These are phyloP conservation scores for Xylaria longipes DNA, from an alignment of 495 filamentous ascomycete species.

Conservation along the genomic window DNA sequence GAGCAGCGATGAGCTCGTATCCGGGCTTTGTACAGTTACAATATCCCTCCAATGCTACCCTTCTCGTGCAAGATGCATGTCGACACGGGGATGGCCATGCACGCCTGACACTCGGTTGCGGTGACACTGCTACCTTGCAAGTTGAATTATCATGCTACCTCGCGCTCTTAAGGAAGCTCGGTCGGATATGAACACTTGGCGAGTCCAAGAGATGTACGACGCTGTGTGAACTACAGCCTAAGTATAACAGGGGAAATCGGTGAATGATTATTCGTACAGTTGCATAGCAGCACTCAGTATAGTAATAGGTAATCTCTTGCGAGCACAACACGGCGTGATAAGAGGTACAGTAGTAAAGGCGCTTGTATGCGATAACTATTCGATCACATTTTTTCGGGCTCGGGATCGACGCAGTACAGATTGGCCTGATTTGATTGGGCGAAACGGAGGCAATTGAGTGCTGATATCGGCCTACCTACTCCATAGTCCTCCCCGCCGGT, in stretches of 20 bases:
- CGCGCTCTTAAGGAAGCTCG: slow-evolving; percentile 2
- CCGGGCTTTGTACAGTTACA: background rate
- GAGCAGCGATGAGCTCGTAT: slow-evolving; percentile 21
- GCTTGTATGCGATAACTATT: background rate
- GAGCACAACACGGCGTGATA: background rate
- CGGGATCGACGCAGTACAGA: background rate
- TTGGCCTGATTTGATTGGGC: background rate
- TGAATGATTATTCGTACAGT: background rate
- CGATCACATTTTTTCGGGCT: background rate
- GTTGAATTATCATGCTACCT: background rate
- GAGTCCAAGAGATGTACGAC: background rate
- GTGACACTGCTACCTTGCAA: background rate
- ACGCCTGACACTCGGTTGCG: slow-evolving; percentile 16
- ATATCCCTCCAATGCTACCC: slow-evolving; percentile 13
- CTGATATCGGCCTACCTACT: slow-evolving; percentile 5
- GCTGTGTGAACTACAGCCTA: background rate
- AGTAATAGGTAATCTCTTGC: background rate
- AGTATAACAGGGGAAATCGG: background rate
- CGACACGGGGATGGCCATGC: slow-evolving; percentile 2
- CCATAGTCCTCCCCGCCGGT: background rate
- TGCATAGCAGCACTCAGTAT: background rate
- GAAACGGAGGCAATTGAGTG: background rate
- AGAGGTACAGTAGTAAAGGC: background rate
- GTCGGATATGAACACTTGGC: background rate
- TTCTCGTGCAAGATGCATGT: background rate